Evolutionary conservation across 192 early-diverging fungal species (phyloP).

Genomic region (Geranomyces michiganensis): DNA sequence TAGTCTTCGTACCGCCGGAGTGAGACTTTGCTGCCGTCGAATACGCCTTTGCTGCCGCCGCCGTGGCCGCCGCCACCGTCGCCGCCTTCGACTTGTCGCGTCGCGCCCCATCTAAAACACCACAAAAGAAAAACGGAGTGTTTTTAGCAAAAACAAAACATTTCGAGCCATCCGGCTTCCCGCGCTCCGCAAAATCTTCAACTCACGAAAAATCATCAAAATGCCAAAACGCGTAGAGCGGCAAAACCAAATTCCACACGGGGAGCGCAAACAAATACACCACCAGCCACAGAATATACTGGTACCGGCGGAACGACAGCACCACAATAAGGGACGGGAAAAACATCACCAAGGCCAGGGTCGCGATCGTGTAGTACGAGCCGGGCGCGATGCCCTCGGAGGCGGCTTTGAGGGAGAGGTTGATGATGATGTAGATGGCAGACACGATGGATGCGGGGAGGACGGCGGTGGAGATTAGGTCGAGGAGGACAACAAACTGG

Average conservation of each 20-base stretch:
- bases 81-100: constrained; percentile 8
- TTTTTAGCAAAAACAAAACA: too few relatives aligned
- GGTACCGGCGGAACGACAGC: constrained; percentile 75
- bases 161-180: constrained; percentile 46
- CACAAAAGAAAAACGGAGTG: too few relatives aligned
- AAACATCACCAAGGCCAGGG: constrained; percentile 73
- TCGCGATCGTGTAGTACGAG: constrained; percentile 50
- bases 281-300: constrained; percentile 85
- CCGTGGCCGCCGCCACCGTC: constrained; percentile 26
- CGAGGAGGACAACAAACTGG: constrained; percentile 47
- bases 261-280: constrained; percentile 77
- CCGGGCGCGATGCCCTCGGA: constrained; percentile 4
- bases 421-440: constrained; percentile 69
- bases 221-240: constrained; percentile 69
- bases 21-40: constrained; percentile 34
- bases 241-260: constrained; percentile 89
- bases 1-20: constrained; percentile 43
- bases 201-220: constrained; percentile 62
- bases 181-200: too few relatives aligned
- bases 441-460: constrained; percentile 83
- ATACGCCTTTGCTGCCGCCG: constrained; percentile 3
- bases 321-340: constrained; percentile 85
- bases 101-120: constrained; percentile 28
- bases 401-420: neutral
- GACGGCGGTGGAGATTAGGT: constrained; percentile 84